These are phyloP conservation scores for Cryphonectria carpinicola DNA, from an alignment of 2,329 filamentous ascomycete species.

Conservation along the genomic window DNA sequence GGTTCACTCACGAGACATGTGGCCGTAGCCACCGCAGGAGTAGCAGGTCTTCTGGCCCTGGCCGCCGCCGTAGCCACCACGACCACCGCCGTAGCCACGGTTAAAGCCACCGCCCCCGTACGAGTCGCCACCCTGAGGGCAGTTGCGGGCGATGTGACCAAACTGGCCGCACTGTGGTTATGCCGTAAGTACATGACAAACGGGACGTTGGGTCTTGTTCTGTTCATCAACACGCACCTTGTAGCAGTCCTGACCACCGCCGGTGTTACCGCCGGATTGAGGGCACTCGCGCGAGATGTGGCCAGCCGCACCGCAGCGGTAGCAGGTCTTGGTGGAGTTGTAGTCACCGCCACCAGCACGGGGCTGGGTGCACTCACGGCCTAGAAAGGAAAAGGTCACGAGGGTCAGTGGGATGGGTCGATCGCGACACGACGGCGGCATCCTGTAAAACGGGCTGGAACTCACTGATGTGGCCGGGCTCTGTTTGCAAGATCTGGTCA, in stretches of 20 bases:
- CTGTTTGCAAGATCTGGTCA: constrained; percentile 26
- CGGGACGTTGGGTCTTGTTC: no score
- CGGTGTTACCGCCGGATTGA: constrained; percentile 50
- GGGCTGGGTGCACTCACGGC: constrained; percentile 82
- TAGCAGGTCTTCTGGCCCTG: constrained; percentile 83
- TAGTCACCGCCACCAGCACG: constrained; percentile 53
- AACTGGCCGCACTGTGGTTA: constrained; percentile 77
- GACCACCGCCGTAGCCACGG: constrained; percentile 48
- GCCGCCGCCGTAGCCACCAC: constrained; percentile 47
- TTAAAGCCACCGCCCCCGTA: constrained; percentile 42
- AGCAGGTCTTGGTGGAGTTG: constrained; percentile 83
- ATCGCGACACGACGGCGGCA: constrained; percentile 31
- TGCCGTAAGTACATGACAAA: constrained; percentile 22
- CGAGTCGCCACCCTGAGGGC: constrained; percentile 63
- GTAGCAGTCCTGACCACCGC: constrained; percentile 76
- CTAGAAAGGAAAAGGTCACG: constrained; percentile 42
- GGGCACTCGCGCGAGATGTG: constrained; percentile 92
- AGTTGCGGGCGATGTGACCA: constrained; percentile 95
- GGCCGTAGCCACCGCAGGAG: constrained; percentile 94
- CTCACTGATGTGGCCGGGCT: constrained; percentile 69
- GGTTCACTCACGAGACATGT: constrained; percentile 79
- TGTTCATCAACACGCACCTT: constrained; percentile 55
- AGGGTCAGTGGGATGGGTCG: not conserved
- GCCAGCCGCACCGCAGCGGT: constrained; percentile 79
- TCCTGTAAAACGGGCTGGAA: constrained; percentile 8